A percentile compares a stretch with the other conserved stretches of the same genome.
phyloP scores from a whole-genome alignment of 768 basidiomycete species.

The Pulveroboletus sp. region DNA sequence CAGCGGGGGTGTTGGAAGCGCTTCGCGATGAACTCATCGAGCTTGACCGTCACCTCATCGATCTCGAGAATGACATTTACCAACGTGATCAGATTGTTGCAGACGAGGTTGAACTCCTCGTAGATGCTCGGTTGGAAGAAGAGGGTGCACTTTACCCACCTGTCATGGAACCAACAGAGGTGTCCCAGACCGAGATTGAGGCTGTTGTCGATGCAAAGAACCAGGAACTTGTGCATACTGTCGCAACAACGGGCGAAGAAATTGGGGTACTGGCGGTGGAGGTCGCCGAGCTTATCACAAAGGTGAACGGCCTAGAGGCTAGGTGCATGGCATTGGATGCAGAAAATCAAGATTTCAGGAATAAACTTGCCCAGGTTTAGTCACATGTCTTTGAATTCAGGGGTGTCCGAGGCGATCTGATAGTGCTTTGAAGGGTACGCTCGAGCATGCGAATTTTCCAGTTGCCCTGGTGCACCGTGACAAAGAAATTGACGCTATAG shows the following conservation, averaged over 20 bases:
- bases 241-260: conserved; percentile 23
- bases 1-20: conserved; percentile 19
- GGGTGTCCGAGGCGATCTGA: conserved; percentile 1
- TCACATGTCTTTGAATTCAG: neutral
- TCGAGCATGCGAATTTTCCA: conserved; percentile 10
- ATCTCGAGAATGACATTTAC: conserved; percentile 34
- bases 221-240: conserved; percentile 11
- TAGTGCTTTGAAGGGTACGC: conserved; percentile 8
- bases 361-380: conserved; percentile 25
- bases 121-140: conserved; percentile 28
- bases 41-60: conserved; percentile 27
- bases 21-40: conserved; percentile 27
- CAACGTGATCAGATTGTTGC: conserved; percentile 31
- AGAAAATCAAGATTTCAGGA: conserved; percentile 27
- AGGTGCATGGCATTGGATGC: conserved; percentile 20
- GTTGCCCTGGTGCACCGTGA: conserved; percentile 16
- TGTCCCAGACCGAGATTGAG: conserved; percentile 22
- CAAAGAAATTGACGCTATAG: conserved; percentile 28
- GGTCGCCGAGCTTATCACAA: conserved; percentile 30
- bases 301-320: conserved; percentile 21
- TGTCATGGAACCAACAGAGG: conserved; percentile 12
- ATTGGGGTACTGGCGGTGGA: conserved; percentile 30
- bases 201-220: conserved; percentile 23
- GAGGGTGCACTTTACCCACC: conserved; percentile 21
- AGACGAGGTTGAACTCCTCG: conserved; percentile 27